phyloP scores from a whole-genome alignment of 768 basidiomycete genomes.

The Serendipita sp. region DNA sequence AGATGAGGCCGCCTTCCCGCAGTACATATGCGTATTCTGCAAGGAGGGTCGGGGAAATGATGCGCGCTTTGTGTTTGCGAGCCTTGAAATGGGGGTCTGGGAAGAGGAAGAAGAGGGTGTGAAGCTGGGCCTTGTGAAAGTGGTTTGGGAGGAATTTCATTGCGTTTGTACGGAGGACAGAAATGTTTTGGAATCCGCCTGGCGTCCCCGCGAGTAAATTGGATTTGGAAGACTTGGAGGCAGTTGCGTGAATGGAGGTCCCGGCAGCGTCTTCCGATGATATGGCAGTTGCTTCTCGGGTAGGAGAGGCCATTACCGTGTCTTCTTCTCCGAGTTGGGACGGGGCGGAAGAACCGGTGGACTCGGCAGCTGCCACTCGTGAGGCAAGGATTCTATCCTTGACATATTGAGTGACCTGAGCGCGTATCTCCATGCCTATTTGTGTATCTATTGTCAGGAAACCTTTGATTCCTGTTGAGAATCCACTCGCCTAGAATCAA shows the following conservation, averaged over 20 bases:
- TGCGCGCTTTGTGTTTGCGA: conserved; percentile 96
- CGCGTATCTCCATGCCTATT: conserved; percentile 89
- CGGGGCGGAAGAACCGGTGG: background rate
- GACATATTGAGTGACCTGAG: conserved; percentile 92
- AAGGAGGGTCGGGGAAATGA: conserved; percentile 91
- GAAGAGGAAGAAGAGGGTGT: conserved; percentile 93
- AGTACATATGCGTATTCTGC: conserved; percentile 95
- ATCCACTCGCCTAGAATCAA: conserved; percentile 75
- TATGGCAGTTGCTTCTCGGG: background rate
- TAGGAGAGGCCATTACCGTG: background rate
- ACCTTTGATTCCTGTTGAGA: conserved; percentile 1
- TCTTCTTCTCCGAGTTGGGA: background rate
- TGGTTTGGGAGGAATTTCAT: conserved; percentile 99
- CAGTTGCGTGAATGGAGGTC: conserved; percentile 17
- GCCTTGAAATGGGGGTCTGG: conserved; percentile 98
- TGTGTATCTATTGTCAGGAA: background rate
- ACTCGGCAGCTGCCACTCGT: conserved; percentile 34
- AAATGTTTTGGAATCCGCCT: conserved; percentile 68
- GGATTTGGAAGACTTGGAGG: conserved; percentile 12
- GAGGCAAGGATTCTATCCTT: conserved; percentile 86
- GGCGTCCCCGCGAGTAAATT: conserved; percentile 12
- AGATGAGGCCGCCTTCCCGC: conserved; percentile 83
- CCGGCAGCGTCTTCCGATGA: background rate
- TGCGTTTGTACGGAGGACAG: conserved; percentile 86
- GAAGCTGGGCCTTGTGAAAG: conserved; percentile 77